These are phyloP conservation scores for Cyberlindnera maritima DNA, from an alignment of 805 yeast genomes.

Conservation along the genomic window DNA sequence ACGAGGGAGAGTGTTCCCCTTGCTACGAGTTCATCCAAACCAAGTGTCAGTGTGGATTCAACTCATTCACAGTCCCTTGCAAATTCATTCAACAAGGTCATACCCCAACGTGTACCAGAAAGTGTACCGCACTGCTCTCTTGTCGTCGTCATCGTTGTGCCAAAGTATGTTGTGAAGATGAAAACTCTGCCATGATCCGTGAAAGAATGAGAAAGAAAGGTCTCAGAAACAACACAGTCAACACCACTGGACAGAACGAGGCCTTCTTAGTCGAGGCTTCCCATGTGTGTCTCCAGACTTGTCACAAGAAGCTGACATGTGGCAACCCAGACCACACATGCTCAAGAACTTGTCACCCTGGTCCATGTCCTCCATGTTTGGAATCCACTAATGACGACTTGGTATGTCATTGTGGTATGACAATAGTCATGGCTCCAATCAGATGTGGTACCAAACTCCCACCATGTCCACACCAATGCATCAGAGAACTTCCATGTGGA, in stretches of 20 bases:
- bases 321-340: conserved; percentile 59
- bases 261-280: conserved; percentile 62
- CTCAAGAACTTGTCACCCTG: conserved; percentile 70
- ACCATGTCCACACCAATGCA: conserved; percentile 64
- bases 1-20: conserved; percentile 70
- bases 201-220: conserved; percentile 48
- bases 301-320: conserved; percentile 63
- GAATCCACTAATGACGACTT: conserved; percentile 80
- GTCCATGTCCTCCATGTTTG: conserved; percentile 76
- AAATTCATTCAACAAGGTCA: conserved; percentile 47
- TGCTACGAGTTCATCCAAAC: conserved; percentile 53
- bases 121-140: conserved; percentile 70
- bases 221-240: conserved; percentile 40
- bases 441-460: conserved; percentile 75
- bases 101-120: conserved; percentile 60
- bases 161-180: conserved; percentile 66
- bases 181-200: conserved; percentile 50
- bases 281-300: conserved; percentile 68
- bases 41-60: conserved; percentile 62
- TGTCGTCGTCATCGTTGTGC: conserved; percentile 82
- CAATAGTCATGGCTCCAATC: conserved; percentile 77
- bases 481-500: conserved; percentile 58
- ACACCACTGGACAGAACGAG: conserved; percentile 41
- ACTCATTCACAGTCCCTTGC: conserved; percentile 63
- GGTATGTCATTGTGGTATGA: conserved; percentile 77